Base-by-base conservation (phyloP, 2,329 filamentous ascomycete genomes). In the Venturia oleaginea region DNA sequence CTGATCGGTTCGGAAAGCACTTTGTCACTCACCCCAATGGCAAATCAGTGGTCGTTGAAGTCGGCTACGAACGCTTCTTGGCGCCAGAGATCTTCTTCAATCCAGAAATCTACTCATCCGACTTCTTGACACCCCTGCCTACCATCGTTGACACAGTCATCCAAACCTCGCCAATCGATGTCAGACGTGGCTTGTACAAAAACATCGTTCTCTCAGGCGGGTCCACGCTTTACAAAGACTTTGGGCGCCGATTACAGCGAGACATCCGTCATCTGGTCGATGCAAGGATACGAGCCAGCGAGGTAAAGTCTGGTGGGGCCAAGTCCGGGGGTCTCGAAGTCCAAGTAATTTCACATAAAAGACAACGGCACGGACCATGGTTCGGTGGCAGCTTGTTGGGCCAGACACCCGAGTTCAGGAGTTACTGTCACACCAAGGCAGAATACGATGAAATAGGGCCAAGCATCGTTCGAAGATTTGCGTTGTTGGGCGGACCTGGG, bases 31-130 rank as follows among this genome's bases (percentile, higher is more conserved):
- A 94, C 66, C 88, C 92, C 32, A 93, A 92, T 70, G 94, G 94
- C 67, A 88, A 90, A 70, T 87, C 90, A 70, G 87, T 93, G 27
- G 84, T 82, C 1, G 91, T 99, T 59, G 95, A 99, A 72, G 90
- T 99, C 63, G 94, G 94, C 63, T 99, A 97, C 79, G 94, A 99
- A 77, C 90, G 94, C 40, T 99, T 99, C 83, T 83, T 99, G 66
- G 94, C 94, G 2, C 95, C 95, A 30, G 94, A 99, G 77, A 99
- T 99, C 74, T 99, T 99, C 80, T 99, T 99, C 86, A 99, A 99
- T 79, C 94, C 94, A 37, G 94, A 99, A 80, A 99, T 99, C 72
- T 97, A 97, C 83, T 96, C 91, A 67, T 97, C 93, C 69, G 94
- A 99, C 75, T 99, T 99, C 81, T 81, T 99, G 69, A 99, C 94